Base-by-base conservation (phyloP, 2,329 filamentous ascomycete genomes). In the Epichloe baconii region DNA sequence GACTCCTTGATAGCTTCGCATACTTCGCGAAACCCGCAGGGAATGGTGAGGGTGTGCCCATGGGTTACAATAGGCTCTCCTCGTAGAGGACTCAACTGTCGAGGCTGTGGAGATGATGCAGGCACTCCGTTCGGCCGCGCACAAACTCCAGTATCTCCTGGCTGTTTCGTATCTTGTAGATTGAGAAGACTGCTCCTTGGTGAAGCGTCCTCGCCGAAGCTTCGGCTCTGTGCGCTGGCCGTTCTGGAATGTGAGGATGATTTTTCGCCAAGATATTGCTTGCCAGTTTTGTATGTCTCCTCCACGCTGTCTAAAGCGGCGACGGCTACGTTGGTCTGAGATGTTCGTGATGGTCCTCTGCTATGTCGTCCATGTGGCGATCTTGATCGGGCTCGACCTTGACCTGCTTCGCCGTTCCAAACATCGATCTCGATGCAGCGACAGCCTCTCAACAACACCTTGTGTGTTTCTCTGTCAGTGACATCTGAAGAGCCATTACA, bases 391-490 rank as follows among this genome's bases (percentile, higher is more conserved):
- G 53, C 58, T 5, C 63, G 65, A 5, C 63, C 65, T 4, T 66
- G 62, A 43, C 65, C 66, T 17, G 71, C 65, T 55, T 78, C 71
- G 12, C 88, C 87, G 65, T 96, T 87, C 86, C 90, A 95, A 3
- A 96, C 88, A 62, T 96, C 91, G 51, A 96, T 93, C 65, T 96
- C 90, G 45, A 96, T 88, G 62, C 89, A 96, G 54, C 90, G 82
- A 62, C 90, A 95, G 46, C 87, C 86, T 48, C 81, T 77, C 37
- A 79, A 73, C 12, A 96, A 79, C 12, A 86, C 84, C 77, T 87
- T 42, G 59, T 38, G 48, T 50, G 21, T 26, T 26, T 31, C 15
- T 42, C 40, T 21, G 40, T 47, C 17, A 53, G 36, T 19, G 17
- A 44, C 12, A 19, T 38, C 4, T 5, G 15, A 12, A 52, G 38